These are phyloP conservation scores for Penicillium cosmopolitanum DNA, from an alignment of 495 filamentous ascomycete genomes.

Conservation along the genomic window DNA sequence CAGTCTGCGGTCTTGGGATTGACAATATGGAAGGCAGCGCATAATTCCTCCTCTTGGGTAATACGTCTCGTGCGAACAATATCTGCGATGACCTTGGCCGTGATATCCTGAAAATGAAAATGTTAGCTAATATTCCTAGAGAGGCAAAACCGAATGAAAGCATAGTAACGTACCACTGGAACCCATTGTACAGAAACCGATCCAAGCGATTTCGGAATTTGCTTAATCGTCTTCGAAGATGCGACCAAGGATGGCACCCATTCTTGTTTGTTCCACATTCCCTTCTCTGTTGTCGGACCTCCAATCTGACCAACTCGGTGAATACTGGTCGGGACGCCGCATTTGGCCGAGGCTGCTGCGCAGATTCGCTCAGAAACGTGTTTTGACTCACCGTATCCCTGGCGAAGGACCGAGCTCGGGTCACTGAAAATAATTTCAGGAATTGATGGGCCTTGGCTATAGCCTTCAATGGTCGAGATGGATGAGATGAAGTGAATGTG, in stretches of 20 bases:
- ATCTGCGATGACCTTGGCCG: slow-evolving; percentile 20
- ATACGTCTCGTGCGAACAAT: slow-evolving; percentile 15
- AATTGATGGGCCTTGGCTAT: slow-evolving; percentile 36
- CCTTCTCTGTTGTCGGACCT: slow-evolving; percentile 39
- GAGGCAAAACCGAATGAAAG: not conserved
- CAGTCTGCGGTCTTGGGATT: slow-evolving; percentile 27
- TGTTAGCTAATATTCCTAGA: not conserved
- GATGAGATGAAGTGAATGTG: slow-evolving; percentile 57
- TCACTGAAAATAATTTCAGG: slow-evolving; percentile 50
- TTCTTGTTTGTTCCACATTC: slow-evolving; percentile 34
- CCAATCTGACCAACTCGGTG: slow-evolving; percentile 58
- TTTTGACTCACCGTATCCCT: slow-evolving; percentile 51
- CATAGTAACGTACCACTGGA: slow-evolving; percentile 19
- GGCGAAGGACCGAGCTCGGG: slow-evolving; percentile 35
- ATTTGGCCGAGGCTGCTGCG: slow-evolving; percentile 42
- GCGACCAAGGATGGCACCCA: slow-evolving; percentile 31
- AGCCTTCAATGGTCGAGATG: slow-evolving; percentile 39
- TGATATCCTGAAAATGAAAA: slow-evolving; percentile 11
- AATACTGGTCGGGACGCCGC: slow-evolving; percentile 45
- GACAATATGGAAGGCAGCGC: slow-evolving; percentile 29
- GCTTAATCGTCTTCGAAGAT: slow-evolving; percentile 24
- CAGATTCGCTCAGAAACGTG: slow-evolving; percentile 49
- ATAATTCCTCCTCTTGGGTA: slow-evolving; percentile 10
- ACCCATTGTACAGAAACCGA: slow-evolving; percentile 24
- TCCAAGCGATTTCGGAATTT: slow-evolving; percentile 18